Evolutionary conservation across 2,329 filamentous ascomycete genomes (phyloP).

Genomic region (Dendrostoma leiphaemia): DNA sequence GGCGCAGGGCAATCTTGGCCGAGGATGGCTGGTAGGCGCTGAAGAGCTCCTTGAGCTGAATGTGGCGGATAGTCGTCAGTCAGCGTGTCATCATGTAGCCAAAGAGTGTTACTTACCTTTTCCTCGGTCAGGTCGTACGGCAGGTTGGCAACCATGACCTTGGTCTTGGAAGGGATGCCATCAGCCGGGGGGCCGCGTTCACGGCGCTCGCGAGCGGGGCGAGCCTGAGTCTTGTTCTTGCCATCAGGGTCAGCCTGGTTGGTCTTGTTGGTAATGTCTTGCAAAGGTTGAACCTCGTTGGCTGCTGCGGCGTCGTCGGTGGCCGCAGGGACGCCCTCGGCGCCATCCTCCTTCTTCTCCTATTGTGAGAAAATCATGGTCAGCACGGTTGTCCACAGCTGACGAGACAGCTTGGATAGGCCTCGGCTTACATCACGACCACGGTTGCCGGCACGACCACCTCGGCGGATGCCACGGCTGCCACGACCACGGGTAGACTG

Average conservation of each 20-base stretch:
- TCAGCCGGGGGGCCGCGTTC: constrained; percentile 96
- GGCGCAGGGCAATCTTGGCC: constrained; percentile 97
- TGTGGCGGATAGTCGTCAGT: constrained; percentile 1
- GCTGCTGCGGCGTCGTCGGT: constrained; percentile 44
- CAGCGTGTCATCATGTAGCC: constrained; percentile 9
- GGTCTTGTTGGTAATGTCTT: constrained; percentile 59
- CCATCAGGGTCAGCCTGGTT: constrained; percentile 55
- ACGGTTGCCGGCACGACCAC: constrained; percentile 49
- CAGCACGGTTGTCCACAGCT: constrained; percentile 1
- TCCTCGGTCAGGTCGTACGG: constrained; percentile 98
- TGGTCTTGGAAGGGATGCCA: constrained; percentile 97
- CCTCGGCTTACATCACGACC: constrained; percentile 57
- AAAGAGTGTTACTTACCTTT: constrained; percentile 60
- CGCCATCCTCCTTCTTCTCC: constrained; percentile 47
- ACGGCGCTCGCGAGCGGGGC: constrained; percentile 59
- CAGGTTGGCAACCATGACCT: constrained; percentile 99
- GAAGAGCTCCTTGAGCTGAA: constrained; percentile 97
- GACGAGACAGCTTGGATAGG: not conserved
- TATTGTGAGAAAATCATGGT: constrained; percentile 29
- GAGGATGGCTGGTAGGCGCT: constrained; percentile 86
- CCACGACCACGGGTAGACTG: constrained; percentile 65
- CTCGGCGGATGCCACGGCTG: constrained; percentile 60
- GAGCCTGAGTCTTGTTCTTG: constrained; percentile 55
- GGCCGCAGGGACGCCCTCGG: constrained; percentile 47
- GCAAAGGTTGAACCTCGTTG: constrained; percentile 56